phyloP scores from a whole-genome alignment of 768 basidiomycete species.

The Coprinellus micaceus region DNA sequence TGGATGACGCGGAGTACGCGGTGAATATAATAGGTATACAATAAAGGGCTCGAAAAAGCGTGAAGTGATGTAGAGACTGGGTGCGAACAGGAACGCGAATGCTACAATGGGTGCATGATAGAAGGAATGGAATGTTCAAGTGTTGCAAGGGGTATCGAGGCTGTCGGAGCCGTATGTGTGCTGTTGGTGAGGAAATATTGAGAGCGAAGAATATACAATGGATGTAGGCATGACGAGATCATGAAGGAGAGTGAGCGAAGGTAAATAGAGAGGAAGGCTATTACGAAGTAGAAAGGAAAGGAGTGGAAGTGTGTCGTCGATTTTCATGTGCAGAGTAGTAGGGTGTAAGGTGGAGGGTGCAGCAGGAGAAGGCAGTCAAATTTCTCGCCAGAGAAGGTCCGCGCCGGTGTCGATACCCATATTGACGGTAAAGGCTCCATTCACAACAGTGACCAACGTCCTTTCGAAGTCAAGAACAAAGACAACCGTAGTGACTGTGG shows the following conservation, averaged over 20 bases:
- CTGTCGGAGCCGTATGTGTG: neutral
- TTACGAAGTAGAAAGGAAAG: neutral
- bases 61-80: neutral
- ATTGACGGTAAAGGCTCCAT: constrained; percentile 34
- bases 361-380: constrained; percentile 7
- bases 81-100: too few species aligned
- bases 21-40: neutral
- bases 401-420: constrained; percentile 19
- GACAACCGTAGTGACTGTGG: constrained; percentile 47
- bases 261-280: too few species aligned
- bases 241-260: neutral
- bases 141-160: constrained; percentile 3
- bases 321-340: too few species aligned
- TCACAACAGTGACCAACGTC: constrained; percentile 39
- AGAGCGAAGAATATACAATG: neutral
- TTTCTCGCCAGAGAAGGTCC: constrained; percentile 33
- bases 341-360: neutral
- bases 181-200: neutral
- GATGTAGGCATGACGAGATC: neutral
- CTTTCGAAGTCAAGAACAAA: constrained; percentile 64
- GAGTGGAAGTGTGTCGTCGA: neutral
- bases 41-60: neutral
- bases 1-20: neutral
- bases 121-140: neutral
- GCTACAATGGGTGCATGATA: neutral